Percentiles rank a stretch among this genome's conserved stretches.
Conservation (phyloP, 2,329 filamentous ascomycete species). For the Fusarium neocosmosporiellum region DNA sequence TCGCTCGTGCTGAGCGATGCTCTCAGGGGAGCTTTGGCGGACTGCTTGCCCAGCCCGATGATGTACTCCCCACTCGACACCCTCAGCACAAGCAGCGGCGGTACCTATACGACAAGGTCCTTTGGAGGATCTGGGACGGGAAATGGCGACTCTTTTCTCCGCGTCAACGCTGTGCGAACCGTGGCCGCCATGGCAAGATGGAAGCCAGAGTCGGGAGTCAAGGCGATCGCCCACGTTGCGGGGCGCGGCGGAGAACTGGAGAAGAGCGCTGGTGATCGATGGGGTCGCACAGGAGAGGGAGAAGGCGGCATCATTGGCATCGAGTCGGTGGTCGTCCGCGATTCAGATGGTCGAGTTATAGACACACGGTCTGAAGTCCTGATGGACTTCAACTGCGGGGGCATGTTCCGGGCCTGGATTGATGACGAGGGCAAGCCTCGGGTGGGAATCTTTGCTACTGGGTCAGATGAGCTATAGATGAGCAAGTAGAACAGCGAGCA, state of each 20-base stretch:
- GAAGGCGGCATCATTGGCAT: conserved; percentile 89
- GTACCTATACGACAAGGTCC: conserved; percentile 46
- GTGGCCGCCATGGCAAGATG: conserved; percentile 80
- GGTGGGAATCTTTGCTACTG: conserved; percentile 57
- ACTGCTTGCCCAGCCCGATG: conserved; percentile 68
- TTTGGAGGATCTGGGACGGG: conserved; percentile 81
- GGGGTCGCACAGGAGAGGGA: conserved; percentile 80
- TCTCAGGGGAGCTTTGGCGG: conserved; percentile 63
- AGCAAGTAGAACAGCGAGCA: neutral
- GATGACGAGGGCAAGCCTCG: conserved; percentile 68
- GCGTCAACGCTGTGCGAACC: conserved; percentile 76
- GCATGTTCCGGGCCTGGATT: conserved; percentile 87
- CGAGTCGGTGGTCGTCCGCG: conserved; percentile 64
- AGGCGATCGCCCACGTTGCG: conserved; percentile 72
- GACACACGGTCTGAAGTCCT: conserved; percentile 65
- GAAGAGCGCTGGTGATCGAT: conserved; percentile 77
- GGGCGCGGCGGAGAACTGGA: conserved; percentile 80
- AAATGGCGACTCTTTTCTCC: conserved; percentile 89
- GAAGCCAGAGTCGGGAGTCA: conserved; percentile 59
- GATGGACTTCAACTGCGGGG: conserved; percentile 86
- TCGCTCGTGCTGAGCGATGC: conserved; percentile 45
- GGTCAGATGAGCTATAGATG: conserved; percentile 33
- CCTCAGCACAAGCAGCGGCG: neutral
- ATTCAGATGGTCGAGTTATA: conserved; percentile 56
- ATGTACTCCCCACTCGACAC: conserved; percentile 49